phyloP scores from a whole-genome alignment of 2,329 filamentous ascomycete genomes.

The Monilinia fructigena region DNA sequence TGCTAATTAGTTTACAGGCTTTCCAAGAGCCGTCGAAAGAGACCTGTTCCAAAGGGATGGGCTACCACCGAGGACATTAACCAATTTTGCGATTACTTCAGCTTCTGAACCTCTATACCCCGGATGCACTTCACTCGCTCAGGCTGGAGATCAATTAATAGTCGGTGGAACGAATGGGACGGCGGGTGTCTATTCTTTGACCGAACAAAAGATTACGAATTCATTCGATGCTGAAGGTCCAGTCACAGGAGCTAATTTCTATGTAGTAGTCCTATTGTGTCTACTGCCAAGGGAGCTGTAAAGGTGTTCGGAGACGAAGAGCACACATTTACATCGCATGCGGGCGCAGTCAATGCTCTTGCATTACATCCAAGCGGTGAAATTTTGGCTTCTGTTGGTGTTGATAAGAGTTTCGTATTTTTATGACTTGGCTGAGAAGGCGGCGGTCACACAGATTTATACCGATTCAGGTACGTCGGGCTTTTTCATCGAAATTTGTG shows the following conservation, averaged over 20 bases:
- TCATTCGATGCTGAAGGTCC: constrained; percentile 45
- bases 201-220: constrained; percentile 66
- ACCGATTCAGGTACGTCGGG: constrained; percentile 69
- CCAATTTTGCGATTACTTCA: constrained; percentile 54
- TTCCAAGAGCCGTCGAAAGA: constrained; percentile 85
- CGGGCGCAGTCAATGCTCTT: constrained; percentile 74
- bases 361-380: constrained; percentile 79
- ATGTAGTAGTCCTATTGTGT: constrained; percentile 38
- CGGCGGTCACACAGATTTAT: constrained; percentile 74
- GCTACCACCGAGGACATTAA: constrained; percentile 70
- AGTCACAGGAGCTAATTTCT: constrained; percentile 57
- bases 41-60: constrained; percentile 82
- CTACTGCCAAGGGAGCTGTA: constrained; percentile 54
- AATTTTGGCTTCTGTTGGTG: constrained; percentile 81
- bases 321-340: constrained; percentile 72
- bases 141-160: constrained; percentile 62
- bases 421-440: constrained; percentile 71
- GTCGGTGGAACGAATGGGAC: constrained; percentile 62
- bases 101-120: constrained; percentile 59
- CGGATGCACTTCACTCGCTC: constrained; percentile 55
- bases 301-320: constrained; percentile 74
- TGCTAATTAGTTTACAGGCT: constrained; percentile 53
- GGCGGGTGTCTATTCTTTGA: constrained; percentile 75
- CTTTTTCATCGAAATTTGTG: not conserved
- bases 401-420: constrained; percentile 93